Percentiles rank a stretch among this genome's conserved stretches.
Evolutionary conservation across 257 asterid species (phyloP).

Genomic region (Lavandula angustifolia): DNA sequence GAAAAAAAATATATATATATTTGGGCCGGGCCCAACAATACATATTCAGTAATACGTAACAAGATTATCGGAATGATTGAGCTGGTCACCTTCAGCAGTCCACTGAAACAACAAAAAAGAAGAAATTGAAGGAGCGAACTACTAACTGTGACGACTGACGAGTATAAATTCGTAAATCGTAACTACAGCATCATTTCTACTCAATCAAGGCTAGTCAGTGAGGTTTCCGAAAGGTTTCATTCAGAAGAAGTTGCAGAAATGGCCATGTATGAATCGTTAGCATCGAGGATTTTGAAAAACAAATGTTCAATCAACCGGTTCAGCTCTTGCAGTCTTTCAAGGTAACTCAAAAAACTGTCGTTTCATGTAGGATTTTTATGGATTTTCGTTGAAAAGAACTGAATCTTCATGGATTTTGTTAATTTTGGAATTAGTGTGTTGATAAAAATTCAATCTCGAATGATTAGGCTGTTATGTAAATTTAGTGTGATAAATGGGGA

Average conservation of each 20-base stretch:
- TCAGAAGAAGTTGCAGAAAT: background rate
- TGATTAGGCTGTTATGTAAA: background rate
- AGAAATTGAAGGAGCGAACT: no score
- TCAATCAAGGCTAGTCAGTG: background rate
- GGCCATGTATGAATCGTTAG: constrained; percentile 45
- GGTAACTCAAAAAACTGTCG: constrained; percentile 39
- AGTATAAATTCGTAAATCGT: no score
- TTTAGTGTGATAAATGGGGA: background rate
- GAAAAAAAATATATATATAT: no score
- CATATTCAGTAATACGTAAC: no score
- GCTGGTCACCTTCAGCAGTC: no score
- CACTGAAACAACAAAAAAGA: no score
- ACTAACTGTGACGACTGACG: no score
- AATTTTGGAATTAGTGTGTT: background rate
- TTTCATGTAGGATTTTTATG: background rate
- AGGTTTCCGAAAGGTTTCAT: background rate
- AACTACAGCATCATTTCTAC: no score
- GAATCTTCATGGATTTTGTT: background rate
- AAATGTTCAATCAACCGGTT: constrained; percentile 34
- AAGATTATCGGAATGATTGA: no score
- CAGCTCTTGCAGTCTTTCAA: constrained; percentile 27
- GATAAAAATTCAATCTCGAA: constrained; percentile 14
- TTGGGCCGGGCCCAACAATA: no score
- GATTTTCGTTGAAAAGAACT: background rate
- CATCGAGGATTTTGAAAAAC: constrained; percentile 42